These are phyloP conservation scores for Setaria italica DNA, from an alignment of 202 grass and related monocot species.

Conservation along the genomic window DNA sequence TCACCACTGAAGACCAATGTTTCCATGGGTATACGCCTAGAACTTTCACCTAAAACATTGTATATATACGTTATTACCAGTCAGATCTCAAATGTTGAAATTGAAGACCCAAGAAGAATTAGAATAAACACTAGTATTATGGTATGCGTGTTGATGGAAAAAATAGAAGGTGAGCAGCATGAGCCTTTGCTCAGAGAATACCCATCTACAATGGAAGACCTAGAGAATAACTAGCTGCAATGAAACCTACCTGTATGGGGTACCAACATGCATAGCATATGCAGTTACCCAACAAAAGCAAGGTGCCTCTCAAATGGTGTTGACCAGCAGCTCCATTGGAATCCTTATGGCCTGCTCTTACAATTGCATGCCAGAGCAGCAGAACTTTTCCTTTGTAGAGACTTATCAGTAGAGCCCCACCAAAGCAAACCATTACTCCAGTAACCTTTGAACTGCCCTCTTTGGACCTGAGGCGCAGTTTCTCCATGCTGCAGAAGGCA, in stretches of 20 bases:
- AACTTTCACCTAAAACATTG: constrained; percentile 1
- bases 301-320: constrained; percentile 30
- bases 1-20: not conserved
- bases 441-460: constrained; percentile 8
- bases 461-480: not conserved
- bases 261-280: not conserved
- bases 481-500: not conserved
- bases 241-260: not conserved
- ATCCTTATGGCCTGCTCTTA: not conserved
- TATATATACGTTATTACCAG: not conserved
- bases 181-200: not conserved
- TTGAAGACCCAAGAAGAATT: not conserved
- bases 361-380: constrained; percentile 1
- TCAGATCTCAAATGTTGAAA: not conserved
- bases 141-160: not conserved
- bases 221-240: too few relatives aligned
- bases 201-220: not conserved
- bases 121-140: not conserved
- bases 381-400: constrained; percentile 15
- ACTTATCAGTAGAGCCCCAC: not conserved
- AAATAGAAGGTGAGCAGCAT: not conserved
- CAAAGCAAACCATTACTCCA: constrained; percentile 16
- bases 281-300: constrained; percentile 29
- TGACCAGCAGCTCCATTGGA: constrained; percentile 5
- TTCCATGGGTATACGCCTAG: not conserved